A percentile compares a stretch with the other conserved stretches of the same genome.
Conservation (phyloP, 2,329 filamentous ascomycete species). For the Aspergillus piperis region DNA sequence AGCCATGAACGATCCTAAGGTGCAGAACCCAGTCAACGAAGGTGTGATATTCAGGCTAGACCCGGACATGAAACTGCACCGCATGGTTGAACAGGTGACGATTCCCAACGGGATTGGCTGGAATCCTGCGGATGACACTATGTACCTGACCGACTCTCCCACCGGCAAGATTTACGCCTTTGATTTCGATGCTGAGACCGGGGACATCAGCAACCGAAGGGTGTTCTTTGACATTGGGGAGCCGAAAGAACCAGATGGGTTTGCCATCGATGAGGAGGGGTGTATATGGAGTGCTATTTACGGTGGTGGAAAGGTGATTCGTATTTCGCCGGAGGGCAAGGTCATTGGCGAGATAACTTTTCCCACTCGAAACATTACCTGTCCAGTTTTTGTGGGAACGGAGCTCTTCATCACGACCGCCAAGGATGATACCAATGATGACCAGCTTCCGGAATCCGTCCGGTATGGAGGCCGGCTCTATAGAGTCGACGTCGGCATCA, state of each 20-base stretch:
- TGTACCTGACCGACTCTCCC: conserved; percentile 83
- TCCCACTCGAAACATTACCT: conserved; percentile 78
- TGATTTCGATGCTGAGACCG: conserved; percentile 68
- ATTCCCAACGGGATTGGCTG: conserved; percentile 87
- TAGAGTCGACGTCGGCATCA: conserved; percentile 72
- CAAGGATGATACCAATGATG: conserved; percentile 65
- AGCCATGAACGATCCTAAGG: conserved; percentile 78
- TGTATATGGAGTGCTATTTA: conserved; percentile 88
- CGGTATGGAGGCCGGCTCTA: conserved; percentile 72
- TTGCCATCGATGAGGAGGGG: conserved; percentile 80
- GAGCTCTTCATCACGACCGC: conserved; percentile 79
- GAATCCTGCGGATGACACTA: conserved; percentile 69
- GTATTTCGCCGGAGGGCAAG: conserved; percentile 69
- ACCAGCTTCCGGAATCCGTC: conserved; percentile 59
- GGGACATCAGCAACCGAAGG: conserved; percentile 66
- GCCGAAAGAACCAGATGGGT: conserved; percentile 73
- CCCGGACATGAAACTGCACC: conserved; percentile 59
- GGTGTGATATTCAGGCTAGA: conserved; percentile 75
- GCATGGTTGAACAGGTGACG: conserved; percentile 64
- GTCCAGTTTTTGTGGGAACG: conserved; percentile 74
- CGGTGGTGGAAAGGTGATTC: conserved; percentile 72
- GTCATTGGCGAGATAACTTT: conserved; percentile 73
- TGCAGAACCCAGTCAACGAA: conserved; percentile 54
- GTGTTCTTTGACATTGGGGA: conserved; percentile 71
- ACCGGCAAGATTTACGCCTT: conserved; percentile 70